Evolutionary conservation across 2,329 filamentous ascomycete species (phyloP), one percentile per base, ranked within the genome.

Genomic region (Diplodia corticola): DNA sequence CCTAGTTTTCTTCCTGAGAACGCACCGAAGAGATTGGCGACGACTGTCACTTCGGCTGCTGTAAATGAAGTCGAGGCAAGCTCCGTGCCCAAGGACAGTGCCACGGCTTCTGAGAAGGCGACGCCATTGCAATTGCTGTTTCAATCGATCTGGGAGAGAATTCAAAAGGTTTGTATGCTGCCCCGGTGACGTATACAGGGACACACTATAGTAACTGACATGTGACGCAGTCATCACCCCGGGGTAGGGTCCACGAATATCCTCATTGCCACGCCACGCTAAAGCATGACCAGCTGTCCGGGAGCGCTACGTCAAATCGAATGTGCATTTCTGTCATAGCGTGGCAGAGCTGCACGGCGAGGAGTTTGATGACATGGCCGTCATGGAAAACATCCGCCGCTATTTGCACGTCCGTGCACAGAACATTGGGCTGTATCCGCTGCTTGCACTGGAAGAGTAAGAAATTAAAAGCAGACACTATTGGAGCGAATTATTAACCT

Each of bases 371-470:
- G 64, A 61, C 55, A 66, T 66, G 64, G 64, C 63, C 5, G 64
- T 66, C 40, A 66, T 63, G 64, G 64, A 66, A 17, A 66, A 66
- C 46, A 66, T 66, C 37, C 37, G 55, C 33, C 55, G 64, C 24
- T 66, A 66, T 26, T 37, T 66, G 55, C 64, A 66, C 33, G 57
- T 66, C 35, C 64, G 64, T 49, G 64, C 64, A 24, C 64, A 66
- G 49, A 66, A 66, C 64, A 66, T 66, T 49, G 64, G 64, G 3
- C 35, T 66, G 12, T 66, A 66, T 28, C 64, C 64, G 24, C 57
- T 66, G 10, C 57, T 66, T 26, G 55, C 64, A 5, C 51, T 66
- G 49, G 64, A 66, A 63, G 64, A 66, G 64, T 66, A 40, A 63
- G 64, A 46, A 49, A 61, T 33, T 44, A 35, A 53, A 26, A 61